Evolutionary conservation across 352 stramenopile genomes (phyloP), one percentile per base, ranked within the genome.

Genomic region (Pythium periplocum): DNA sequence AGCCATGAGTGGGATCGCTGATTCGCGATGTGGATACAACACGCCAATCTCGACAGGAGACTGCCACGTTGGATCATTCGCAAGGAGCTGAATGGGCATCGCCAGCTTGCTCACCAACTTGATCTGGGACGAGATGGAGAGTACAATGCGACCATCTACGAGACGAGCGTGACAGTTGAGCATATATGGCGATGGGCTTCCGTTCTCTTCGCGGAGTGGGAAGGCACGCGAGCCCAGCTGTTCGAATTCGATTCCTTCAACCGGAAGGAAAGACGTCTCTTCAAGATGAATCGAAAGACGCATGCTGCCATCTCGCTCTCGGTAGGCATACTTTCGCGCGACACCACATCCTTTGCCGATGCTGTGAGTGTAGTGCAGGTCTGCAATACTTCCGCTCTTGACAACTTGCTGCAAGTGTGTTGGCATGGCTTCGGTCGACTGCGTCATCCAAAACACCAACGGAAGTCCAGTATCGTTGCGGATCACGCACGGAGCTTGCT

Each of bases 161-260:
- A 93, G 65, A 43, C 84, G 73, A 12, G 83, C 65, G 17, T 78
- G 78, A 55, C 80, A 76, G 32, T 83, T 87, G 10, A 90, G 61
- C 11, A 58, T 70, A 38, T 78, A 90, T 45, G 59, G 79, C 4
- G 83, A 86, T n/a, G 71, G 48, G 26, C 73, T 65, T 6, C 73
- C 73, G 6, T 64, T 57, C 1, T 62, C 67, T 43, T 90, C 78
- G 1, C 90, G 54, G 4, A 93, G 62, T 46, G 75, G 64, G 53
- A 88, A 85, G 9, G 75, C 78, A 41, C 79, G 80, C 32, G 71
- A 75, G 1, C 81, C 81, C 1, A 93, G 45, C 41, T 90, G 77
- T 55, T 93, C 81, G 49, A 90, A 87, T 55, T 89, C 83, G 30
- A 93, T 84, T n/a, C 74, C 79, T 64, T 83, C 66, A n/a, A 93